These are phyloP conservation scores for Scleroderma citrinum DNA, from an alignment of 768 basidiomycete species.

Conservation along the genomic window DNA sequence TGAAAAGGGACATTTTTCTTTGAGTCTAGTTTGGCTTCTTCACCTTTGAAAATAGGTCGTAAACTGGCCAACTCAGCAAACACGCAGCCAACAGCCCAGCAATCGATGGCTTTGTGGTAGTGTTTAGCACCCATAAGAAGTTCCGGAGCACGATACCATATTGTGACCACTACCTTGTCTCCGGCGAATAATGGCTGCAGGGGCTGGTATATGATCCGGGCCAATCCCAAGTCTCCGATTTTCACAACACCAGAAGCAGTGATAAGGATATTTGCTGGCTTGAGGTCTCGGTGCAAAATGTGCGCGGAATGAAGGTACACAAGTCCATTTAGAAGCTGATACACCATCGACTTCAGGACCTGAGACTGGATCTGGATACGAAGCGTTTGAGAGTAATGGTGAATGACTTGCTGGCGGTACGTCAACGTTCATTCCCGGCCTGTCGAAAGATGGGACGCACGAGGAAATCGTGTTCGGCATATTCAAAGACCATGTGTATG, in stretches of 20 bases:
- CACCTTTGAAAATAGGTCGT: conserved; percentile 97
- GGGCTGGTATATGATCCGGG: conserved; percentile 85
- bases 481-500: conserved; percentile 99
- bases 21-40: conserved; percentile 94
- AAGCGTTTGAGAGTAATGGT: conserved; percentile 90
- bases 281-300: conserved; percentile 95
- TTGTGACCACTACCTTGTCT: conserved; percentile 98
- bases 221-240: conserved; percentile 96
- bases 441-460: conserved; percentile 39
- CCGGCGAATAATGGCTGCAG: conserved; percentile 87
- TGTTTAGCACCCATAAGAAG: conserved; percentile 94
- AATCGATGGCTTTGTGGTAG: conserved; percentile 94
- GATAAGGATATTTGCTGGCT: conserved; percentile 98
- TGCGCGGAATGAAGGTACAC: conserved; percentile 92
- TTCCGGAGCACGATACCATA: conserved; percentile 99
- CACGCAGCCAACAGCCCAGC: conserved; percentile 98
- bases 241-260: conserved; percentile 86
- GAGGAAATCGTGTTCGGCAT: conserved; percentile 97
- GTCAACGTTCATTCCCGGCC: neutral
- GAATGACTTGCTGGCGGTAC: conserved; percentile 84
- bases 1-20: conserved; percentile 99
- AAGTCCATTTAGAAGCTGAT: conserved; percentile 91
- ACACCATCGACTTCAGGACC: conserved; percentile 88
- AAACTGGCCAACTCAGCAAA: conserved; percentile 92
- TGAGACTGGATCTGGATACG: conserved; percentile 67